These are phyloP conservation scores for Camellia sinensis DNA, from an alignment of 148 eudicot genomes.

Conservation along the genomic window DNA sequence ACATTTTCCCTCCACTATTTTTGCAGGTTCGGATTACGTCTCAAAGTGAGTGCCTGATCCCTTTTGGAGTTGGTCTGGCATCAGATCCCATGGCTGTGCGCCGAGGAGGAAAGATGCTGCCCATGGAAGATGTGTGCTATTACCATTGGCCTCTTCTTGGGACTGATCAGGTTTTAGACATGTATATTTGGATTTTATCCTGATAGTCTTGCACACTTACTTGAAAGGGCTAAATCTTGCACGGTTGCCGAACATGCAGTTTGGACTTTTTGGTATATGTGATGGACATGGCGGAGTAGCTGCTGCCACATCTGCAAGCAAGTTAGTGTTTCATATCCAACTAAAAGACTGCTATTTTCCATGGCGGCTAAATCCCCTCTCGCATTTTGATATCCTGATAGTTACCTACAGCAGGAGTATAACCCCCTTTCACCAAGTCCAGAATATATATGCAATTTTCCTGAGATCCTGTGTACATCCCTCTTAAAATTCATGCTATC, in stretches of 20 bases:
- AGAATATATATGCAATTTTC: background rate
- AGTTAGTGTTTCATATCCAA: constrained; percentile 47
- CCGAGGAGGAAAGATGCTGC: constrained; percentile 85
- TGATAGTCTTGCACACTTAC: background rate
- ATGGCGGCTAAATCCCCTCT: background rate
- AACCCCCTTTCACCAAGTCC: background rate
- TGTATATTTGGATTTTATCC: background rate
- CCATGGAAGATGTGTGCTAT: constrained; percentile 94
- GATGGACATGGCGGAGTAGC: constrained; percentile 95
- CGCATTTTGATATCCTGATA: background rate
- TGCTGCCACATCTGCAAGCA: constrained; percentile 87
- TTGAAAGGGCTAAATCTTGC: constrained; percentile 4
- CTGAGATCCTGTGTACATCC: background rate
- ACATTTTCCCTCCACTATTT: background rate
- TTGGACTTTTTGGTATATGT: constrained; percentile 90
- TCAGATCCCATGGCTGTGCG: constrained; percentile 93
- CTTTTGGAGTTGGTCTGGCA: constrained; percentile 85
- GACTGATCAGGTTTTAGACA: constrained; percentile 58
- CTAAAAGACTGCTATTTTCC: background rate
- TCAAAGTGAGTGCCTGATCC: constrained; percentile 45
- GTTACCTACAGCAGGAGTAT: background rate
- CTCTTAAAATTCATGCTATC: background rate
- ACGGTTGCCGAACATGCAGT: constrained; percentile 41
- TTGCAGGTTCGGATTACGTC: constrained; percentile 76
- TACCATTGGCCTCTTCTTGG: constrained; percentile 85